These are phyloP conservation scores for Pleurotus sapidus DNA, from an alignment of 768 basidiomycete genomes.

Conservation along the genomic window DNA sequence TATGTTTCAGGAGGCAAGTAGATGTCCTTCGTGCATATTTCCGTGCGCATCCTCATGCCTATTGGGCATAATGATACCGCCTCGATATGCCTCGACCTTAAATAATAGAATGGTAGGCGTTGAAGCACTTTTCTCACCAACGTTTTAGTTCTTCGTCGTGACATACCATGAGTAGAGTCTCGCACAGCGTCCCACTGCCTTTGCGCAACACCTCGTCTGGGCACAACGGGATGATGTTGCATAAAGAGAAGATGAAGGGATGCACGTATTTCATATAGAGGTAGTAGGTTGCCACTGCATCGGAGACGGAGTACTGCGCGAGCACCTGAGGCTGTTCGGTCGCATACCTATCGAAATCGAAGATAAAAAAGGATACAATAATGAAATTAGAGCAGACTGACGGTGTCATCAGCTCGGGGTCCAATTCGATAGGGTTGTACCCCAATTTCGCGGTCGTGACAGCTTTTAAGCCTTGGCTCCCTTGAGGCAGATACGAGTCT, in stretches of 20 bases:
- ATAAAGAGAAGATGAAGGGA: slow-evolving; percentile 98
- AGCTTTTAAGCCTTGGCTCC: slow-evolving; percentile 96
- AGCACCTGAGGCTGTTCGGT: slow-evolving; percentile 92
- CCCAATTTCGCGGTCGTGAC: slow-evolving; percentile 96
- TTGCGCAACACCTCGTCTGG: slow-evolving; percentile 97
- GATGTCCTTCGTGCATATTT: slow-evolving; percentile 92
- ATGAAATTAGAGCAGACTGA: slow-evolving; percentile 36
- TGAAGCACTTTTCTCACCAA: too few species aligned
- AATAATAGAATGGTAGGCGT: background rate
- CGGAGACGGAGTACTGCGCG: slow-evolving; percentile 98
- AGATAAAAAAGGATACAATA: background rate
- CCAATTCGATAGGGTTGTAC: slow-evolving; percentile 94
- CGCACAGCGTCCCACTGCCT: slow-evolving; percentile 95
- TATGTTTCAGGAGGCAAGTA: slow-evolving; percentile 98
- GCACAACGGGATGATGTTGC: slow-evolving; percentile 96
- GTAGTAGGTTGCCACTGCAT: slow-evolving; percentile 99
- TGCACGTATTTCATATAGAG: slow-evolving; percentile 99
- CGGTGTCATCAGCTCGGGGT: slow-evolving; percentile 99
- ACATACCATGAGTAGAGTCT: slow-evolving; percentile 93
- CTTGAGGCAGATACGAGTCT: slow-evolving; percentile 97
- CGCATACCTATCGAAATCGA: slow-evolving; percentile 68
- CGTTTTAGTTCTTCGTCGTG: background rate
- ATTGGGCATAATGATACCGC: slow-evolving; percentile 95
- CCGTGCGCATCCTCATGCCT: slow-evolving; percentile 91
- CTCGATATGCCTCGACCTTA: slow-evolving; percentile 86